Conservation (phyloP, 2,329 filamentous ascomycete species). For the Penicillium sclerotiorum region DNA sequence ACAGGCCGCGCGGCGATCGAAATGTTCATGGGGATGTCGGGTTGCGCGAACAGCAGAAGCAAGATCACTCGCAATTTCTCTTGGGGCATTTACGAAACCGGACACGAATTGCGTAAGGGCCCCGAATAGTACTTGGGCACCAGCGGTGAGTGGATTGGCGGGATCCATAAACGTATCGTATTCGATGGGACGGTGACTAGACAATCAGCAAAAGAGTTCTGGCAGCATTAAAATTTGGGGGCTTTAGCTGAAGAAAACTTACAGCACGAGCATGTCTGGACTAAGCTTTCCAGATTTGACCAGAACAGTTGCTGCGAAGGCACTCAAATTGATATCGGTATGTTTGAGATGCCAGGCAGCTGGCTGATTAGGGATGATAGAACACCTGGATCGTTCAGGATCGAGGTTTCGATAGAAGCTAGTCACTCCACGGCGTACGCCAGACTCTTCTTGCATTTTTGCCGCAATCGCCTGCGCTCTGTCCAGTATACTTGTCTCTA, state of each 20-base stretch:
- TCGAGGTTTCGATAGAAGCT: slow-evolving; percentile 70
- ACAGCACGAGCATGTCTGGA: slow-evolving; percentile 5
- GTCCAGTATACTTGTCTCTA: slow-evolving; percentile 61
- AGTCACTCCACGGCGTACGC: slow-evolving; percentile 63
- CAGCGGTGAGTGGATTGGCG: slow-evolving; percentile 76
- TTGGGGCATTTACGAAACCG: slow-evolving; percentile 73
- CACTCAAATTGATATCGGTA: slow-evolving; percentile 67
- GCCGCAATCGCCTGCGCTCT: slow-evolving; percentile 60
- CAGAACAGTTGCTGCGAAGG: slow-evolving; percentile 69
- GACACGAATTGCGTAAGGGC: slow-evolving; percentile 78
- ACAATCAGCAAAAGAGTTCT: not conserved
- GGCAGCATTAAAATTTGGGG: not conserved
- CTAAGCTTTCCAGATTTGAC: slow-evolving; percentile 37
- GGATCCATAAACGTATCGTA: slow-evolving; percentile 79
- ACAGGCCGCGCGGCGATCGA: slow-evolving; percentile 34
- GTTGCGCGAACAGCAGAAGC: slow-evolving; percentile 55
- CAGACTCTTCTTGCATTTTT: slow-evolving; percentile 66
- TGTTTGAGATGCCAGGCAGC: slow-evolving; percentile 74
- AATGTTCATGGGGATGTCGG: slow-evolving; percentile 60
- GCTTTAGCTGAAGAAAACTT: not conserved
- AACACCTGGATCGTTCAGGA: slow-evolving; percentile 66
- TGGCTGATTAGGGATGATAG: slow-evolving; percentile 64
- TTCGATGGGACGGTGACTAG: slow-evolving; percentile 51
- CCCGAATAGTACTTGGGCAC: slow-evolving; percentile 74
- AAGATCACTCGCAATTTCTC: slow-evolving; percentile 46